Base-by-base conservation (phyloP, 2,329 filamentous ascomycete species). In the Helicocarpus griseus region DNA sequence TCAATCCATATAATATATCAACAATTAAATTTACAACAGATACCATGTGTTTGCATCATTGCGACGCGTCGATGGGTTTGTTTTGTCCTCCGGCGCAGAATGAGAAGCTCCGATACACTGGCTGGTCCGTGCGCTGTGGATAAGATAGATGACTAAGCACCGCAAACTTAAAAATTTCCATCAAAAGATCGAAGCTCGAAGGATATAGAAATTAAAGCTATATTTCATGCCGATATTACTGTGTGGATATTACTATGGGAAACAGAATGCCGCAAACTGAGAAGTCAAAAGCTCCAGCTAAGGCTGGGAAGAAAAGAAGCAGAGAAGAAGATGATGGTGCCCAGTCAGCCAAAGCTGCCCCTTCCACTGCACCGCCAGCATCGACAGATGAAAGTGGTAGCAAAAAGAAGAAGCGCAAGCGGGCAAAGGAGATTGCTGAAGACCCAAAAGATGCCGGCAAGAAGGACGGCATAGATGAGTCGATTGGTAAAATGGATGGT, bases 401-500 rank as follows among this genome's bases (percentile, higher is more conserved):
- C 57, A 65, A 69, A 52, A 69, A 66, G 55, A 58, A 55, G 44
- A 55, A 51, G 35, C 61, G 60, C 41, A 58, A 59, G 39, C 19
- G 38, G 29, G 44, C 36, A n/a, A 58, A 58, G 39, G 39, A 54
- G 24, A 57, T 57, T 62, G 54, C 53, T 58, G 48, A 58, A 61
- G 58, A 61, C 46, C 57, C 57, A 40, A 65, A 63, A 45, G 57
- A 62, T 19, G 59, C 63, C 53, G 82, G 89, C 63, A 77, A 81
- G 40, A 81, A 89, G 60, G 79, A 84, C 31, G 84, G 85, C 5
- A 73, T 96, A 58, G 95, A 96, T 70, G 82, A 81, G 57, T 80
- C 86, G 3, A 87, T 96, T 65, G 80, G 82, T 41, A 80, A 82
- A 54, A 90, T 96, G 84, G 88, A 95, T 67, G 84, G 81, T 54